Conservation (phyloP, 306 rosid species). For the Vigna nakashimae region DNA sequence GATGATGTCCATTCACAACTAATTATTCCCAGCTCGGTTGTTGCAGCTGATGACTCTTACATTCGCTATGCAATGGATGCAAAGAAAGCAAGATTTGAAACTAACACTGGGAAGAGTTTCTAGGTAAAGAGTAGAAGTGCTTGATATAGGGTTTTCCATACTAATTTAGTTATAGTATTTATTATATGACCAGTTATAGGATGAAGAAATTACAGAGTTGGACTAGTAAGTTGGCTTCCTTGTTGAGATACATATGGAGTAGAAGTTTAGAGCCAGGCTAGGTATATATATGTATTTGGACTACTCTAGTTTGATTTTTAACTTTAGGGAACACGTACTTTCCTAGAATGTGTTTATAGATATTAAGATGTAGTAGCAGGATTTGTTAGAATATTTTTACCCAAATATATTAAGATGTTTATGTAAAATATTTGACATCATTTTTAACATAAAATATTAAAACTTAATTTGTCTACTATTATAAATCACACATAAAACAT, state of each 20-base stretch:
- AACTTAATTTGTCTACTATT: too few species aligned
- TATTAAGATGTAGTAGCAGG: neutral
- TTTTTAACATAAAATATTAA: too few species aligned
- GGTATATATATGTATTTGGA: too few species aligned
- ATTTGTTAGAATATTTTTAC: too few species aligned
- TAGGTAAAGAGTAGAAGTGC: constrained; percentile 37
- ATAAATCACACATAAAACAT: too few species aligned
- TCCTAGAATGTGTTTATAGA: constrained; percentile 3
- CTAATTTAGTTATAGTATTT: constrained; percentile 19
- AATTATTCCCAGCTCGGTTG: constrained; percentile 62
- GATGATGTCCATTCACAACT: constrained; percentile 54
- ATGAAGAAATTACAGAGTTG: constrained; percentile 20
- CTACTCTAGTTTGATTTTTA: constrained; percentile 17
- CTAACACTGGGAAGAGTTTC: constrained; percentile 38
- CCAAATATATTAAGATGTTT: too few species aligned
- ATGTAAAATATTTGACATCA: too few species aligned
- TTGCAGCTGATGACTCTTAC: constrained; percentile 70
- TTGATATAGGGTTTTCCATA: neutral
- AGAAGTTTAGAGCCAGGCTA: too few species aligned
- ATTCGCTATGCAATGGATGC: constrained; percentile 60
- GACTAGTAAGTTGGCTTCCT: too few species aligned
- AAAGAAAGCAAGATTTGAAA: constrained; percentile 61
- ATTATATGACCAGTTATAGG: constrained; percentile 28
- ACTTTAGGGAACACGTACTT: constrained; percentile 21
- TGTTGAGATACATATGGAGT: too few species aligned